Conservation (phyloP, 371 early-diverging fungal species). For the Chytridium lagenaria region DNA sequence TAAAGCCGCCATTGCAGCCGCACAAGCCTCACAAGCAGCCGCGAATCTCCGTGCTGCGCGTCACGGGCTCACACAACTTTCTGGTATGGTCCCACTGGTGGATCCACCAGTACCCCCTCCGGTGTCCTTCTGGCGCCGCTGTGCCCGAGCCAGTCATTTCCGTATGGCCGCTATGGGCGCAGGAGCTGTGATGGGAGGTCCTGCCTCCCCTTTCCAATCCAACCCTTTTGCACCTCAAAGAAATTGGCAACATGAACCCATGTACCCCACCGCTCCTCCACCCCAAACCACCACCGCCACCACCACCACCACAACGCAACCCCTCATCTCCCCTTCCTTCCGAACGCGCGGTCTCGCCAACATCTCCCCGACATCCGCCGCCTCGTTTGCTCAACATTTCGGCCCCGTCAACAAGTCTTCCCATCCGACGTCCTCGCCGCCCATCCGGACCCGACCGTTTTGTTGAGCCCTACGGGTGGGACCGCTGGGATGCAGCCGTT, state of each 20-base stretch:
- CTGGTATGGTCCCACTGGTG: background rate
- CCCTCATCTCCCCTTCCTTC: background rate
- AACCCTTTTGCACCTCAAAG: too few relatives aligned
- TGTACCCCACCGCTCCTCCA: too few relatives aligned
- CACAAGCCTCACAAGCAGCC: conserved; percentile 3
- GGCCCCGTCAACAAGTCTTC: background rate
- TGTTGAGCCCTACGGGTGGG: background rate
- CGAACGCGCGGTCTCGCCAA: background rate
- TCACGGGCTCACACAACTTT: background rate
- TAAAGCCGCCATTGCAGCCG: conserved; percentile 14
- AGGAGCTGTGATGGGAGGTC: too few relatives aligned
- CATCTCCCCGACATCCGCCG: too few relatives aligned
- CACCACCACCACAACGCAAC: too few relatives aligned
- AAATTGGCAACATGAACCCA: too few relatives aligned
- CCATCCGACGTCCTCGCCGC: background rate
- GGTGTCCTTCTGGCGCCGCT: conserved; percentile 22
- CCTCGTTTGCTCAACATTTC: too few relatives aligned
- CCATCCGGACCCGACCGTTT: background rate
- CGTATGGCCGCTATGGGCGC: conserved; percentile 13
- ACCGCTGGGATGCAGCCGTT: conserved; percentile 16
- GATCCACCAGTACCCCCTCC: too few relatives aligned
- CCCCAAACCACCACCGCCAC: too few relatives aligned
- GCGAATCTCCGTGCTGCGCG: conserved; percentile 9
- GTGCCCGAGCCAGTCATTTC: conserved; percentile 19
- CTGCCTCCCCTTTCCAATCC: too few relatives aligned